Percentiles rank a stretch among this genome's conserved stretches.
Evolutionary conservation across 2,329 filamentous ascomycete species (phyloP).

Genomic region (Penicillium sp.): DNA sequence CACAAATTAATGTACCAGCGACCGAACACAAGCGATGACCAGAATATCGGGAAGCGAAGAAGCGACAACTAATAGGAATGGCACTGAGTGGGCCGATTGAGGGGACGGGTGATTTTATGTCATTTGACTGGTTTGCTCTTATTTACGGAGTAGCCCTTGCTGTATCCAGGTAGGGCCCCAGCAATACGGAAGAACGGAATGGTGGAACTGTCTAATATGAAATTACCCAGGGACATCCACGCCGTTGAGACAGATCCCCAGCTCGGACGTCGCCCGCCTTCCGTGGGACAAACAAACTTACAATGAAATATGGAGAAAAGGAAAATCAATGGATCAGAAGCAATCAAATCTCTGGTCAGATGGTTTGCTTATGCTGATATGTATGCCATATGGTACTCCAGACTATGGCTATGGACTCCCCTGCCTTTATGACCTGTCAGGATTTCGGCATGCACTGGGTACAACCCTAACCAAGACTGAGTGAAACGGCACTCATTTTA

Average conservation of each 20-base stretch:
- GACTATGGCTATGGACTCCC: not conserved
- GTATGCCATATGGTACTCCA: not conserved
- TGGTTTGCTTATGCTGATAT: not conserved
- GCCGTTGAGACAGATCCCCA: not conserved
- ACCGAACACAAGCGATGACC: not conserved
- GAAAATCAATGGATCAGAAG: not conserved
- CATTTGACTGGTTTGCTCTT: not conserved
- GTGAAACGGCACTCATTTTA: not conserved
- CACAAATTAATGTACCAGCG: constrained; percentile 6
- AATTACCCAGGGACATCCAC: not conserved
- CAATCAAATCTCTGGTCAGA: not conserved
- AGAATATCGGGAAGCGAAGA: not conserved
- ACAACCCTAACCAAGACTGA: not conserved
- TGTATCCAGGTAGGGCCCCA: not conserved
- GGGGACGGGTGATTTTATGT: too few relatives aligned
- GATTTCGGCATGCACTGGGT: constrained; percentile 8
- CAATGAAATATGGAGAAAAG: not conserved
- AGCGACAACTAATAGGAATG: not conserved
- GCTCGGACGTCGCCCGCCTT: not conserved
- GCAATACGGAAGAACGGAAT: not conserved
- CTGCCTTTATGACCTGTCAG: not conserved
- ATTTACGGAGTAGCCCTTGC: constrained; percentile 4
- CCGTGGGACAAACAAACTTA: not conserved
- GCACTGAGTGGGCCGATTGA: not conserved
- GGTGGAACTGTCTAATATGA: not conserved